phyloP scores from a whole-genome alignment of 2,329 filamentous ascomycete genomes.

The Beauveria asiatica region DNA sequence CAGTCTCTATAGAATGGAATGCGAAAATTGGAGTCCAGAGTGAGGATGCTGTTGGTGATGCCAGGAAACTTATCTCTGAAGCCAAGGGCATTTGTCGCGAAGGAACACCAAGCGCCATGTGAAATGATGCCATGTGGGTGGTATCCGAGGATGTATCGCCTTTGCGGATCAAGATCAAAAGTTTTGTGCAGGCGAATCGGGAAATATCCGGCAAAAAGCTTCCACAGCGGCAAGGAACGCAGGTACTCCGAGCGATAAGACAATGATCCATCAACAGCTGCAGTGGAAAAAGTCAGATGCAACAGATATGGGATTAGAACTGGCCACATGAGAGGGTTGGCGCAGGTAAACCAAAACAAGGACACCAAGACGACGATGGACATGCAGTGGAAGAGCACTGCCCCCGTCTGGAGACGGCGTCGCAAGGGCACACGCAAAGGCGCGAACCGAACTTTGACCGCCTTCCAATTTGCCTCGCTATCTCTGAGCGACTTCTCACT shows the following conservation, averaged over 20 bases:
- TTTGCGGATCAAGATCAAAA: slow-evolving; percentile 63
- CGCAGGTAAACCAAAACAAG: slow-evolving; percentile 82
- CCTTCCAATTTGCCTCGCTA: slow-evolving; percentile 21
- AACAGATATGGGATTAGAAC: slow-evolving; percentile 67
- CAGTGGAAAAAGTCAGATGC: slow-evolving; percentile 72
- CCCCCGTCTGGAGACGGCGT: slow-evolving; percentile 67
- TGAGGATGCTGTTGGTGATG: slow-evolving; percentile 88
- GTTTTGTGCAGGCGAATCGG: slow-evolving; percentile 83
- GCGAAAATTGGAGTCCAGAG: slow-evolving; percentile 91
- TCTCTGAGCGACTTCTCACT: background rate
- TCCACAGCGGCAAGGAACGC: slow-evolving; percentile 70
- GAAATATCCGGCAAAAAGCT: slow-evolving; percentile 85
- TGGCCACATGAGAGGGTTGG: slow-evolving; percentile 89
- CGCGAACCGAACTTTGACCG: slow-evolving; percentile 67
- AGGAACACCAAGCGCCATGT: slow-evolving; percentile 88
- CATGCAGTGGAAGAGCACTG: slow-evolving; percentile 66
- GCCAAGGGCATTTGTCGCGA: slow-evolving; percentile 80
- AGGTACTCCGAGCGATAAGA: slow-evolving; percentile 66
- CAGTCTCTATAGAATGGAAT: slow-evolving; percentile 93
- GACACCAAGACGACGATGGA: slow-evolving; percentile 64
- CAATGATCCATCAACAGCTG: slow-evolving; percentile 66
- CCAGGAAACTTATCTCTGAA: slow-evolving; percentile 85
- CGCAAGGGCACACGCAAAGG: slow-evolving; percentile 66
- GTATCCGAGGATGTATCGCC: slow-evolving; percentile 96
- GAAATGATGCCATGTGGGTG: slow-evolving; percentile 97